Conservation (phyloP, 2,329 filamentous ascomycete species). For the Claviceps sp. region DNA sequence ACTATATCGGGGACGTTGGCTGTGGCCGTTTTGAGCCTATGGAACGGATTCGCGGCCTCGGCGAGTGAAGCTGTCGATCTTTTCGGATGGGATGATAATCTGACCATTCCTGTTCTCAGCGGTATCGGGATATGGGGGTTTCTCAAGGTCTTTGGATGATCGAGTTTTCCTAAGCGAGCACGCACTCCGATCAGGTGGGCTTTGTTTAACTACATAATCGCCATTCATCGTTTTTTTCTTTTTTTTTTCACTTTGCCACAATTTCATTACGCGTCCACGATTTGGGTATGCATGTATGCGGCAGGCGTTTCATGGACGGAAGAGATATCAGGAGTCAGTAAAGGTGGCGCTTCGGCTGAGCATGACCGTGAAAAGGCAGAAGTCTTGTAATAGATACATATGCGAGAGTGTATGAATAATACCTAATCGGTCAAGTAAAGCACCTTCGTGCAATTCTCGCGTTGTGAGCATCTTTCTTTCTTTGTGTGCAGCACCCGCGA, state of each 20-base stretch:
- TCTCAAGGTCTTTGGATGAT: constrained; percentile 66
- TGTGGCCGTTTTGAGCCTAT: constrained; percentile 67
- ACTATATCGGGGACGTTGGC: constrained; percentile 59
- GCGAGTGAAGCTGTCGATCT: constrained; percentile 83
- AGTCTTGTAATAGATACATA: background rate
- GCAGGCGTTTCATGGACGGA: background rate
- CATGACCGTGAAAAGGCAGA: background rate
- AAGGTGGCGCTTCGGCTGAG: background rate
- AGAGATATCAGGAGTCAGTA: background rate
- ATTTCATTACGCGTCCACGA: background rate
- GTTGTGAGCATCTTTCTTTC: background rate
- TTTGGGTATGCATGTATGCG: background rate
- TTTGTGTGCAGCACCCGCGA: background rate
- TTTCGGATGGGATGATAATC: constrained; percentile 92
- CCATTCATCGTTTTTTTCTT: background rate
- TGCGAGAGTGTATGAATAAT: background rate
- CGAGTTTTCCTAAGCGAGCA: background rate
- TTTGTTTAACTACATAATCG: background rate
- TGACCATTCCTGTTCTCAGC: constrained; percentile 89
- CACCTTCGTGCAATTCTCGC: background rate
- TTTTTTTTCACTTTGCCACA: background rate
- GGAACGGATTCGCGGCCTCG: constrained; percentile 79
- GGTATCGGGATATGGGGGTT: constrained; percentile 85
- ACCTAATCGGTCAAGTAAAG: no score
- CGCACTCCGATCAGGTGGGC: background rate